phyloP scores from a whole-genome alignment of 2,329 filamentous ascomycete species.

The Karstenula rhodostoma region DNA sequence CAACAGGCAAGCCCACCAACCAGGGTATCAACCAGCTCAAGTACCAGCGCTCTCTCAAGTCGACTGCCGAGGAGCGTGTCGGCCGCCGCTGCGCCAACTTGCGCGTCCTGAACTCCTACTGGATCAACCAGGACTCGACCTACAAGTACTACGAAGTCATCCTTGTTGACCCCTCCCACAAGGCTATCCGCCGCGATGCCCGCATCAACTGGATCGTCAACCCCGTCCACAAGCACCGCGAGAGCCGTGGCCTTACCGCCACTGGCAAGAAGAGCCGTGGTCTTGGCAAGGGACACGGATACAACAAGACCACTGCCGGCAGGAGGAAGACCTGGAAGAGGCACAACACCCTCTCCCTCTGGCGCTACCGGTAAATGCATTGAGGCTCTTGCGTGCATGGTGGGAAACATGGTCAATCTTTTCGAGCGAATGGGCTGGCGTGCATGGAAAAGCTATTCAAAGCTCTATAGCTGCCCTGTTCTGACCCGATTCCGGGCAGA shows the following conservation, averaged over 20 bases:
- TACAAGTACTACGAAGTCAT: slow-evolving; percentile 99
- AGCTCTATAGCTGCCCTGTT: slow-evolving; percentile 40
- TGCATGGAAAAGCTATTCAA: slow-evolving; percentile 46
- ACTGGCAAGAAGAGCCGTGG: slow-evolving; percentile 99
- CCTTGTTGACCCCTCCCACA: slow-evolving; percentile 99
- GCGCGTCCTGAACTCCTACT: slow-evolving; percentile 99
- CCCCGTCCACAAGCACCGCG: slow-evolving; percentile 99
- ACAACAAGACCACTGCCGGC: slow-evolving; percentile 97
- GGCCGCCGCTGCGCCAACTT: slow-evolving; percentile 98
- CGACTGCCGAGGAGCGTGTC: slow-evolving; percentile 99
- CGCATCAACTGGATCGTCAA: slow-evolving; percentile 99
- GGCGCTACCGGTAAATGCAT: slow-evolving; percentile 85
- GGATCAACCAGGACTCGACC: slow-evolving; percentile 99
- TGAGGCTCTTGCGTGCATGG: slow-evolving; percentile 38
- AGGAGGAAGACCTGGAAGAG: slow-evolving; percentile 99
- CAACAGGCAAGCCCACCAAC: slow-evolving; percentile 98
- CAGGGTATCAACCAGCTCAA: slow-evolving; percentile 99
- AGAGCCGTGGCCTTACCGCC: slow-evolving; percentile 94
- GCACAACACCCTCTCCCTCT: slow-evolving; percentile 99
- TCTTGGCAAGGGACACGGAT: slow-evolving; percentile 98
- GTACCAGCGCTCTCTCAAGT: slow-evolving; percentile 98
- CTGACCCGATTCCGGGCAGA: slow-evolving; percentile 29
- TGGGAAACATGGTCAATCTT: slow-evolving; percentile 42
- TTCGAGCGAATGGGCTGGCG: slow-evolving; percentile 43
- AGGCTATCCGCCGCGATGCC: slow-evolving; percentile 98